Base-by-base conservation (phyloP, 345 rosid species). In the Ailanthus altissimus region DNA sequence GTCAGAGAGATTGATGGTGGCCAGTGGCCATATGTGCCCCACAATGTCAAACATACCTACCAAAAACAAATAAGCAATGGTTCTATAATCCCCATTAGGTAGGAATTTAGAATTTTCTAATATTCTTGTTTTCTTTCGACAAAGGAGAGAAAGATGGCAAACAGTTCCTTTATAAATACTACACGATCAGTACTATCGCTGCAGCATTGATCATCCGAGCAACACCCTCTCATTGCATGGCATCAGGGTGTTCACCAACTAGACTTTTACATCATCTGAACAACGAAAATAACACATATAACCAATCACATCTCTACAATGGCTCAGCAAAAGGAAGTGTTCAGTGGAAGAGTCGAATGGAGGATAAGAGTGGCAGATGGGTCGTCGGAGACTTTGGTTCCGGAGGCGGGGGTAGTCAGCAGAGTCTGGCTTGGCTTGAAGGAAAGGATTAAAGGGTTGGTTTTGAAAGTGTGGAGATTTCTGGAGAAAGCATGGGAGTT, bases 341-440 rank as follows among this genome's bases (percentile, higher is more conserved):
- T 58, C 36, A 58, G 32, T 60, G 87, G n/a, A n/a, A n/a, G 73
- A 28, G 28, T 84, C 42, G 89, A 89, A 28, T 88, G 90, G 91
- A 85, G 81, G 56, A 82, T 88, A 79, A 81, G 73, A 67, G 78
- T 88, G 66, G 70, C 16, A 76, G 82, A 86, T 77, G 88, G 85
- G 23, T 79, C 88, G 8, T 71, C 85, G 0, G 78, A 85, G 84
- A 66, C 45, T 10, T 58, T 90, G 77, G 85, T 75, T 59, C 83
- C 87, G 2, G 77, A 72, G 46, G 63, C 76, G 11, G 77, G 85
- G 32, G 58, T 64, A 4, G 56, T 58, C 23, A 38, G 43, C 13
- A 80, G 79, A 70, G 49, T 64, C 16, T 85, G 84, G 89, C 64
- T 49, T 11, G 75, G 80, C 26, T 26, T 83, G 10, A 75, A 78